Conservation (phyloP, 306 rosid genomes). For the Trifolium pratense region DNA sequence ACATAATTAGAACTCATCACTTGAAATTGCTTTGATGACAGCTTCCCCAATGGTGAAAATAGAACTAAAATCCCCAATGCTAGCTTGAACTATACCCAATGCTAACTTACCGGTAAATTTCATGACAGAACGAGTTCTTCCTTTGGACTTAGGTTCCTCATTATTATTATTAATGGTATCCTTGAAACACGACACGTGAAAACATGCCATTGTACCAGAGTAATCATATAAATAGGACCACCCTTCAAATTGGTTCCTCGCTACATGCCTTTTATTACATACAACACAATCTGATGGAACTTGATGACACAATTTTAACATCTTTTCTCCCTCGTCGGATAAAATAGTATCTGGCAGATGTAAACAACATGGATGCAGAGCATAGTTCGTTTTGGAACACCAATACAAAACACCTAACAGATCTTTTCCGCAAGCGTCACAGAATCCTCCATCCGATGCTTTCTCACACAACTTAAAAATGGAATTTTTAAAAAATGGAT, state of each 20-base stretch:
- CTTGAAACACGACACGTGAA: conserved; percentile 52
- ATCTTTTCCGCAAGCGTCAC: no score
- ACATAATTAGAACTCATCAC: no score
- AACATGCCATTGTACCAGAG: no score
- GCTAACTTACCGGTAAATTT: not conserved
- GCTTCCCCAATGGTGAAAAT: not conserved
- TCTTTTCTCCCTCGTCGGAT: not conserved
- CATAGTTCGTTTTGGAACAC: not conserved
- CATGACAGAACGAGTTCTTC: not conserved
- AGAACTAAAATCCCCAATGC: not conserved
- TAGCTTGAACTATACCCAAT: accelerated
- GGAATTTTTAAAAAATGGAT: no score
- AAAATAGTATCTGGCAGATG: conserved; percentile 25
- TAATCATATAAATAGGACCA: no score
- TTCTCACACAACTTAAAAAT: no score
- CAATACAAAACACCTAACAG: no score
- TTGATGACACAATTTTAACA: conserved; percentile 12
- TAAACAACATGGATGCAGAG: conserved; percentile 55
- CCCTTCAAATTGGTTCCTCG: conserved; percentile 25
- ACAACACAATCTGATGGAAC: conserved; percentile 40
- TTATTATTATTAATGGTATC: conserved; percentile 29
- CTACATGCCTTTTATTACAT: conserved; percentile 41
- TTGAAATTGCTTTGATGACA: no score
- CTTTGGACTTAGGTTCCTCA: not conserved
- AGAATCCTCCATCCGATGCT: no score